Evolutionary conservation across 108 stramenopile genomes (phyloP).

Genomic region (Cyclotella cryptica): DNA sequence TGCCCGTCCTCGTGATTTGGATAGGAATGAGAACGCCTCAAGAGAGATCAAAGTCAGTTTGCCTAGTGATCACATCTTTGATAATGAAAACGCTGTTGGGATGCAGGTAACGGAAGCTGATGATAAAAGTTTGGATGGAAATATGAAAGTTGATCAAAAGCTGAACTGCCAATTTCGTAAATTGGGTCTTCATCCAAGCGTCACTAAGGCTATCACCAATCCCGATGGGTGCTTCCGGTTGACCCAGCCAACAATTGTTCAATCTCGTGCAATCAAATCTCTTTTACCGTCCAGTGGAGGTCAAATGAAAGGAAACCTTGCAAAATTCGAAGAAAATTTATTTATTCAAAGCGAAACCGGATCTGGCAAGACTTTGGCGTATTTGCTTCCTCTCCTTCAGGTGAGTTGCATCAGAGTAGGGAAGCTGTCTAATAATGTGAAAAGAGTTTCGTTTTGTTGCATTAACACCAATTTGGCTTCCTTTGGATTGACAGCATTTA

Average conservation of each 20-base stretch:
- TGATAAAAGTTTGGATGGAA: conserved; percentile 16
- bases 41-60: conserved; percentile 44
- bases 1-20: conserved; percentile 85
- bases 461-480: not conserved
- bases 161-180: conserved; percentile 42
- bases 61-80: conserved; percentile 46
- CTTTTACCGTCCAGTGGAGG: conserved; percentile 40
- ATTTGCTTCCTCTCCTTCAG: conserved; percentile 41
- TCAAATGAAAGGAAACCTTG: not conserved
- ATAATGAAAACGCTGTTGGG: conserved; percentile 27
- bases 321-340: conserved; percentile 58
- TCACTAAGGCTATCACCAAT: conserved; percentile 56
- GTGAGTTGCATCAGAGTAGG: not conserved
- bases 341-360: conserved; percentile 94
- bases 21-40: conserved; percentile 62
- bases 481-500: conserved; percentile 28
- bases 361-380: conserved; percentile 67
- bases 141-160: not conserved
- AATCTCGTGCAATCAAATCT: conserved; percentile 54
- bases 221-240: conserved; percentile 49
- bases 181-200: conserved; percentile 59
- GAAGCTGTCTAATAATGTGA: not conserved
- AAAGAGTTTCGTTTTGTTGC: not conserved
- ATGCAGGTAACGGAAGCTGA: conserved; percentile 35
- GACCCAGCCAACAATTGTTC: conserved; percentile 75